Conservation (phyloP, 352 stramenopile genomes). For the Phytophthora lateralis region DNA sequence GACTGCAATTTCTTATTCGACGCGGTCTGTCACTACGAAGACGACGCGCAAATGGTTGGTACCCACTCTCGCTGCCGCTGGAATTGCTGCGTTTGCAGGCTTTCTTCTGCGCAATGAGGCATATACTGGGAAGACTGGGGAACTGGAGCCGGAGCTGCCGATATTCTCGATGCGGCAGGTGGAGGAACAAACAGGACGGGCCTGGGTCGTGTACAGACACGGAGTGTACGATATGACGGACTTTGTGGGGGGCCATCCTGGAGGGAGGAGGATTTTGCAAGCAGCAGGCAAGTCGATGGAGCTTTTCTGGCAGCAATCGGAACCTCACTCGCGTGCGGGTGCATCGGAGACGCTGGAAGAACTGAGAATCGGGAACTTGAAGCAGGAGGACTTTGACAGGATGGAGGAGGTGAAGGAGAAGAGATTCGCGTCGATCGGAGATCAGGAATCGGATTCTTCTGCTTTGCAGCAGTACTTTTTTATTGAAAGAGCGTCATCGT, state of each 20-base stretch:
- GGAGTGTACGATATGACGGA: constrained; percentile 35
- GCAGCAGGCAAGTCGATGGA: constrained; percentile 29
- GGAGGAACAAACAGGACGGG: constrained; percentile 1
- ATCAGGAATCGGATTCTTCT: background rate
- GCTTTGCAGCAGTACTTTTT: constrained; percentile 19
- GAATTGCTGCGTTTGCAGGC: background rate
- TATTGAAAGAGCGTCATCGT: constrained; percentile 7
- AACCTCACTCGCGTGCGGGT: constrained; percentile 14
- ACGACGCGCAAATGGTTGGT: constrained; percentile 3
- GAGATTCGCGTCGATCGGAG: background rate
- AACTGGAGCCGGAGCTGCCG: constrained; percentile 11
- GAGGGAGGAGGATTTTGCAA: constrained; percentile 23
- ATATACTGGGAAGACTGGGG: background rate
- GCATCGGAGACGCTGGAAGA: constrained; percentile 16
- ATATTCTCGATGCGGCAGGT: constrained; percentile 31
- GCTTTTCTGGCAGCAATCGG: constrained; percentile 30
- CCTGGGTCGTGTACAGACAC: constrained; percentile 27
- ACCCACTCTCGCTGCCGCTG: constrained; percentile 3
- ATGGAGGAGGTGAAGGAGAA: constrained; percentile 18
- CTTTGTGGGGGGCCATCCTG: constrained; percentile 20
- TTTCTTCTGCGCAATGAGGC: background rate
- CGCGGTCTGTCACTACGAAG: background rate
- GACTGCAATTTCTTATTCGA: background rate
- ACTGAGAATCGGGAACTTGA: constrained; percentile 29
- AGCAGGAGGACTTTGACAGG: constrained; percentile 17